These are phyloP conservation scores for Leccinum brunneo-olivaceum DNA, from an alignment of 1,284 basidiomycete genomes.

Conservation along the genomic window DNA sequence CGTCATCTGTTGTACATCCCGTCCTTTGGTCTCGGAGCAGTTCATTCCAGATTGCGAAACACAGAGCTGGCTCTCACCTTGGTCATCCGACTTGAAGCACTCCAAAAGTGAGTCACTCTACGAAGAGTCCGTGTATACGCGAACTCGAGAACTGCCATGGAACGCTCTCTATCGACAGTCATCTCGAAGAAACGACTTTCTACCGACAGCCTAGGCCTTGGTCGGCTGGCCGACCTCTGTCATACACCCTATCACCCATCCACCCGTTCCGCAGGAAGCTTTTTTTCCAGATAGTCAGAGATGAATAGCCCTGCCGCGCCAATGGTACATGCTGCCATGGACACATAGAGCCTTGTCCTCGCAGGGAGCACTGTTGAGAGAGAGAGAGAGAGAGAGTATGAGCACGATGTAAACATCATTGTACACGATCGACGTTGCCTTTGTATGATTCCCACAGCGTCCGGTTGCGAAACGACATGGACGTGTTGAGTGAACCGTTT, in stretches of 20 bases:
- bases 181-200: constrained; percentile 16
- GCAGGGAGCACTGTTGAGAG: constrained; percentile 46
- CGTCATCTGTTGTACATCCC: constrained; percentile 36
- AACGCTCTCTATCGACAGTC: constrained; percentile 13
- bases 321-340: constrained; percentile 47
- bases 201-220: constrained; percentile 7
- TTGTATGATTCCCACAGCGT: constrained; percentile 39
- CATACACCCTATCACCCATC: constrained; percentile 7
- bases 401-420: constrained; percentile 6
- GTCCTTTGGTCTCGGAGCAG: constrained; percentile 39
- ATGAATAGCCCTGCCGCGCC: constrained; percentile 46
- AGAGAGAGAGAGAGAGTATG: constrained; percentile 1
- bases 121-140: constrained; percentile 2
- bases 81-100: constrained; percentile 23
- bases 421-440: constrained; percentile 27
- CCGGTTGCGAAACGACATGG: constrained; percentile 13
- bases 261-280: constrained; percentile 7
- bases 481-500: neutral
- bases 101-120: constrained; percentile 1
- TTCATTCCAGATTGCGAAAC: constrained; percentile 60
- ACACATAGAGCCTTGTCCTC: constrained; percentile 51
- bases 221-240: constrained; percentile 14
- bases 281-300: constrained; percentile 52
- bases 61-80: constrained; percentile 38
- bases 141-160: constrained; percentile 24